Conservation (phyloP, 345 rosid species). For the Hypericum perforatum region DNA sequence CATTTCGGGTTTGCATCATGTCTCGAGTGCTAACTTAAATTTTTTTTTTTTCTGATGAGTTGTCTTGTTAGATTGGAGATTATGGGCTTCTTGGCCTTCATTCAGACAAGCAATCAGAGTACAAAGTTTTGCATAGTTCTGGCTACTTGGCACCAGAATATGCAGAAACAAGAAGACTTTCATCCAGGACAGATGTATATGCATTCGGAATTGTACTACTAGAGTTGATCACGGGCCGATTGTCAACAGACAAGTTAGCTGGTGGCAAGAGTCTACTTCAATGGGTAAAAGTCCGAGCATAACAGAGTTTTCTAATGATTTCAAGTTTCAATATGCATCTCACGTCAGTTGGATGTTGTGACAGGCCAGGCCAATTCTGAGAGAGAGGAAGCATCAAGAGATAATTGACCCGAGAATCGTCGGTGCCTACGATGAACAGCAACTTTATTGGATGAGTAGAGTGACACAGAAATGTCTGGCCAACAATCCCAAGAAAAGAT, state of each 20-base stretch:
- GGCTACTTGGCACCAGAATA: slow-evolving; percentile 27
- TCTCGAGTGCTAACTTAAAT: neutral
- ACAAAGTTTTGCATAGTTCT: slow-evolving; percentile 1
- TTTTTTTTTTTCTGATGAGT: neutral
- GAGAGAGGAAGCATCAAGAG: slow-evolving; percentile 19
- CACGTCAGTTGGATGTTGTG: neutral
- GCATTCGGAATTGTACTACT: slow-evolving; percentile 30
- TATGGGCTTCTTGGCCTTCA: slow-evolving; percentile 12
- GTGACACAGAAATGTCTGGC: slow-evolving; percentile 22
- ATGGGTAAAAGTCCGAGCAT: slow-evolving; percentile 23
- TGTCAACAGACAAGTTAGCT: slow-evolving; percentile 6
- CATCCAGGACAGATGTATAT: slow-evolving; percentile 27
- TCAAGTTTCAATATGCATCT: too few relatives aligned
- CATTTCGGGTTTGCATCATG: neutral
- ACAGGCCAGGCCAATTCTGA: slow-evolving; percentile 30
- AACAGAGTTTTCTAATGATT: neutral
- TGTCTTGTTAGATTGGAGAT: slow-evolving; percentile 23
- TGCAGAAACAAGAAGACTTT: slow-evolving; percentile 13
- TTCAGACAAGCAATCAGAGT: slow-evolving; percentile 4
- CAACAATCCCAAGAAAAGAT: slow-evolving; percentile 24
- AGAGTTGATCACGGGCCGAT: slow-evolving; percentile 30
- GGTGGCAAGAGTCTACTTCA: slow-evolving; percentile 12
- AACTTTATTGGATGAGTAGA: slow-evolving; percentile 27
- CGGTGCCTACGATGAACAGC: slow-evolving; percentile 15
- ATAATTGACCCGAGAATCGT: slow-evolving; percentile 21